Evolutionary conservation across 2,329 filamentous ascomycete genomes (phyloP).

Genomic region (Cladosporium sp.): DNA sequence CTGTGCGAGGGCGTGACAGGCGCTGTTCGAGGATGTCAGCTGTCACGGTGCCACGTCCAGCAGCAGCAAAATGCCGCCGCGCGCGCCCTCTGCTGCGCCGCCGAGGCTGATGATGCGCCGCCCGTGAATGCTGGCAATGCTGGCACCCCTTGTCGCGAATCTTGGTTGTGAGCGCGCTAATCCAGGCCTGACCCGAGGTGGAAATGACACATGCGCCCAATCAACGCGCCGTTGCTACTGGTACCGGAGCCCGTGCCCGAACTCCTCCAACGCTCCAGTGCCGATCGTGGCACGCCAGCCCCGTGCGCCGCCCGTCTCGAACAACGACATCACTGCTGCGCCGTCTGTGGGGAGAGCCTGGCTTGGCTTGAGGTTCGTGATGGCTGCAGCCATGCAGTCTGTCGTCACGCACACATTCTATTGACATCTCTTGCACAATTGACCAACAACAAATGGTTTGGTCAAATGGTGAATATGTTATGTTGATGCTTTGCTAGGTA

Average conservation of each 20-base stretch:
- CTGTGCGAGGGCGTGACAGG: too few species aligned
- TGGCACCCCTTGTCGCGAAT: not conserved
- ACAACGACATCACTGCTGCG: not conserved
- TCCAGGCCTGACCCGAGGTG: not conserved
- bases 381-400: too few species aligned
- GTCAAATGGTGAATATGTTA: too few species aligned
- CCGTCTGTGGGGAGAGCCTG: too few species aligned
- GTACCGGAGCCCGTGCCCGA: too few species aligned
- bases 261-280: not conserved
- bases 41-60: not conserved
- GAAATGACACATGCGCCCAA: not conserved
- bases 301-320: not conserved
- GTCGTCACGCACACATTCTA: too few species aligned
- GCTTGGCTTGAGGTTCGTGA: too few species aligned
- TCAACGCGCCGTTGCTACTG: too few species aligned
- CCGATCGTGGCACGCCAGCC: not conserved
- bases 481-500: too few species aligned
- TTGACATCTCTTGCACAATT: too few species aligned
- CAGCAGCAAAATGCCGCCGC: not conserved
- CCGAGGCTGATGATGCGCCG: not conserved
- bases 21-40: not conserved
- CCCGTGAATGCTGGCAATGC: conserved; percentile 3
- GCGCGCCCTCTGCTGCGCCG: not conserved
- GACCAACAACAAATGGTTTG: too few species aligned
- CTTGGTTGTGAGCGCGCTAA: not conserved